Percentiles rank a stretch among this genome's conserved stretches.
These are phyloP conservation scores for Helicocarpus griseus DNA, from an alignment of 2,329 filamentous ascomycete genomes.

Conservation along the genomic window DNA sequence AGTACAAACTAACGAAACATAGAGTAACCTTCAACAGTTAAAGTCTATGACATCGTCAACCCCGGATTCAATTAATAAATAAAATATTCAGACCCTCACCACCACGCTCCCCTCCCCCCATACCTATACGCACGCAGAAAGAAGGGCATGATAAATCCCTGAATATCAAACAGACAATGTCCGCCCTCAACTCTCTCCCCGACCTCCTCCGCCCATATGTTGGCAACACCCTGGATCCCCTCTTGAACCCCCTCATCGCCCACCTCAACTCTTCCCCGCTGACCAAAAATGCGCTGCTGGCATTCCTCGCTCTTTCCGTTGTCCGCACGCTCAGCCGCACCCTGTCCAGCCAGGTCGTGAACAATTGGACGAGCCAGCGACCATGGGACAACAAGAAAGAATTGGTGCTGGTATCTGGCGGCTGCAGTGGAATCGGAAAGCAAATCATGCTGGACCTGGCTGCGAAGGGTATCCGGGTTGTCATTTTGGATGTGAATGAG, in stretches of 20 bases:
- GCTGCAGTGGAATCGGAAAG: conserved; percentile 30
- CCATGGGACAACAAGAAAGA: conserved; percentile 21
- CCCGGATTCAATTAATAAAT: no score
- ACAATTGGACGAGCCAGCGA: conserved; percentile 21
- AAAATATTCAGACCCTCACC: no score
- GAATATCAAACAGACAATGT: background rate
- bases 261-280: background rate
- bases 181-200: background rate
- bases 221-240: background rate
- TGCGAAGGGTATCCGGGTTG: conserved; percentile 19
- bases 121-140: no score
- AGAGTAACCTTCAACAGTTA: no score
- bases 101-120: no score
- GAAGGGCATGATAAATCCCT: no score
- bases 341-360: conserved; percentile 20
- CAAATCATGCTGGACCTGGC: conserved; percentile 26
- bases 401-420: conserved; percentile 28
- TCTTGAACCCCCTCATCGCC: background rate
- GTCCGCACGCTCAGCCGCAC: conserved; percentile 20
- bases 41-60: no score
- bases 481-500: conserved; percentile 30
- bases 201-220: background rate
- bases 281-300: background rate
- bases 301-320: conserved; percentile 15
- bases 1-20: no score